These are phyloP conservation scores for Cadophora sp. DNA, from an alignment of 2,329 filamentous ascomycete species.

Conservation along the genomic window DNA sequence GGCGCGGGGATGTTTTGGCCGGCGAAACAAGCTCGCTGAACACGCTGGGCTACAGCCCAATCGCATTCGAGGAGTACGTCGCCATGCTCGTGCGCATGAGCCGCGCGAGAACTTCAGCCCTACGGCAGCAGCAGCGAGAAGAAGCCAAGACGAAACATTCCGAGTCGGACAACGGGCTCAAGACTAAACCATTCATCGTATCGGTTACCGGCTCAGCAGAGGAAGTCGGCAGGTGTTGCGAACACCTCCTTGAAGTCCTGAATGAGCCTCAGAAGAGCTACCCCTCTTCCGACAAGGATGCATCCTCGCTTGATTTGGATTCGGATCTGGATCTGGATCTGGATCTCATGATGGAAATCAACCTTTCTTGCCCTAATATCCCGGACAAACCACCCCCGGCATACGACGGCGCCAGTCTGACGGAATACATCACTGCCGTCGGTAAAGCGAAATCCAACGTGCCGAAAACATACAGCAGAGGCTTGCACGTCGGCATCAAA, in stretches of 20 bases:
- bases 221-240: conserved; percentile 64
- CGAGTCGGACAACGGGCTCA: background rate
- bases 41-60: conserved; percentile 76
- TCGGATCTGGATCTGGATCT: conserved; percentile 31
- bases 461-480: background rate
- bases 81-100: conserved; percentile 57
- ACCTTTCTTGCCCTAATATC: conserved; percentile 82
- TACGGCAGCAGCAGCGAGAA: background rate
- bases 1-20: conserved; percentile 25
- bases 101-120: conserved; percentile 16
- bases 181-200: conserved; percentile 67
- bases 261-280: conserved; percentile 22
- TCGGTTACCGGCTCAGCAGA: conserved; percentile 71
- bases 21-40: conserved; percentile 62
- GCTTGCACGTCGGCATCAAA: conserved; percentile 65
- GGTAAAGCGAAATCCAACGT: background rate
- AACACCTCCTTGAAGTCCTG: conserved; percentile 45
- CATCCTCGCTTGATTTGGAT: background rate
- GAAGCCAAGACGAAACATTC: background rate
- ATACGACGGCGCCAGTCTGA: conserved; percentile 61
- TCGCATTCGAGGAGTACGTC: conserved; percentile 65
- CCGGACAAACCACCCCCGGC: conserved; percentile 71
- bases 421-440: conserved; percentile 57
- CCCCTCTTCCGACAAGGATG: conserved; percentile 36
- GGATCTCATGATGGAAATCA: conserved; percentile 70